These are phyloP conservation scores for Pseudotsuga menziesii DNA, from an alignment of 75 land plant genomes.

Conservation along the genomic window DNA sequence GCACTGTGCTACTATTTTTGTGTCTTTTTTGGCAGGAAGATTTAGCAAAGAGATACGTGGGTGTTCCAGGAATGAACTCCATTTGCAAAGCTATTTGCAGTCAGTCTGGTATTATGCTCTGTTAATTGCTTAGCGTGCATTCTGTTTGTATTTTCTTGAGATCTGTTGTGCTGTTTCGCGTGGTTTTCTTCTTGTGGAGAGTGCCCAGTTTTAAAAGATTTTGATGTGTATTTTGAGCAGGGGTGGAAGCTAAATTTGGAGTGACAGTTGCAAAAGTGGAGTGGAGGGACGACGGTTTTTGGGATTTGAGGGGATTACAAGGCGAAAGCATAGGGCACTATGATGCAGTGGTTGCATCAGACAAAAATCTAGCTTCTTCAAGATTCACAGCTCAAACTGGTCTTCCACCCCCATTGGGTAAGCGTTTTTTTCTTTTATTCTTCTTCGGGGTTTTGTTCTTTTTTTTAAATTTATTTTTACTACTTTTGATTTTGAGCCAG, in stretches of 20 bases:
- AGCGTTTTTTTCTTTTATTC: not conserved
- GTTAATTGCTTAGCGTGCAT: not conserved
- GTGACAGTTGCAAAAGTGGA: slow-evolving; percentile 53
- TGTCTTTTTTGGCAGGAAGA: slow-evolving; percentile 22
- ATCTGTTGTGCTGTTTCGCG: slow-evolving; percentile 3
- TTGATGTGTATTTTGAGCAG: slow-evolving; percentile 26
- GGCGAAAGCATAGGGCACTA: slow-evolving; percentile 54
- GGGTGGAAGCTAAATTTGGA: slow-evolving; percentile 63
- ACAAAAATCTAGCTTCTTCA: slow-evolving; percentile 60
- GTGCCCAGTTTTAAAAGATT: not conserved
- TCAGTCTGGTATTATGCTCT: slow-evolving; percentile 47
- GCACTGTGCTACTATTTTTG: not conserved
- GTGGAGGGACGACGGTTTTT: slow-evolving; percentile 46
- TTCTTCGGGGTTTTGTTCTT: not conserved
- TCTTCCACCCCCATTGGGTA: slow-evolving; percentile 64
- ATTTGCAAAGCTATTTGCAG: slow-evolving; percentile 69
- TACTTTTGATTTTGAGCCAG: not conserved
- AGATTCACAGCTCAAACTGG: slow-evolving; percentile 47
- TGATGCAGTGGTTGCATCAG: slow-evolving; percentile 63
- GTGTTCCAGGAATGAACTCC: slow-evolving; percentile 85
- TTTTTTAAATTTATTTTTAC: not conserved
- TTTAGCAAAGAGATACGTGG: slow-evolving; percentile 61
- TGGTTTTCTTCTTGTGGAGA: slow-evolving; percentile 7
- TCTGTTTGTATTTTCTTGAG: not conserved
- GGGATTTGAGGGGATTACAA: slow-evolving; percentile 56